A percentile compares a stretch with the other conserved stretches of the same genome.
Evolutionary conservation across 2,329 filamentous ascomycete species (phyloP).

Genomic region (Blastomyces emzantsi): DNA sequence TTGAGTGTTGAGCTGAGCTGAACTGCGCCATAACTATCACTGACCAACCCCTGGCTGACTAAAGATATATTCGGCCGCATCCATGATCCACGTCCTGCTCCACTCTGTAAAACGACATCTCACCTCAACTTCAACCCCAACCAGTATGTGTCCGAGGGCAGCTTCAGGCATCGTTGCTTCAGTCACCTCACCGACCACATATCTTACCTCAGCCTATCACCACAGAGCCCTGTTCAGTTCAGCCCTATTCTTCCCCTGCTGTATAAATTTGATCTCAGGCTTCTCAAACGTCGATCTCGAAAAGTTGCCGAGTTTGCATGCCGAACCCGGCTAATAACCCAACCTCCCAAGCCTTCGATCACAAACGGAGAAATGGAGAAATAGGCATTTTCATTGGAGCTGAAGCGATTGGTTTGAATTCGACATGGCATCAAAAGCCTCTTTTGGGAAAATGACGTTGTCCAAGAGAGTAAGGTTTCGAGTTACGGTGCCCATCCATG

Average conservation of each 20-base stretch:
- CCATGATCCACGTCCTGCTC: neutral
- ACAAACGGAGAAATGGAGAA: neutral
- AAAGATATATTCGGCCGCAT: no score
- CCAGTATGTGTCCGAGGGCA: no score
- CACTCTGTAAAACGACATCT: neutral
- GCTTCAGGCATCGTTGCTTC: no score
- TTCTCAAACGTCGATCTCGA: neutral
- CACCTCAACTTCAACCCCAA: no score
- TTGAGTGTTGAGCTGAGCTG: no score
- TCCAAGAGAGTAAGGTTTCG: neutral
- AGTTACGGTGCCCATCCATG: neutral
- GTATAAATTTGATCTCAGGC: neutral
- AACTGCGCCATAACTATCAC: no score
- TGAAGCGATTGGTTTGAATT: neutral
- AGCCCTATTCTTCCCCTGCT: neutral
- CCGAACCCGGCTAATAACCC: neutral
- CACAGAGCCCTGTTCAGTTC: neutral
- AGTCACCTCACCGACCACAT: neutral
- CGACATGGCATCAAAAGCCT: neutral
- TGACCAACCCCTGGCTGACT: no score
- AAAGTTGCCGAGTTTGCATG: neutral
- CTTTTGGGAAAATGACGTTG: neutral
- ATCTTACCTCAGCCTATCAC: neutral
- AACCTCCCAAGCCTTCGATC: neutral
- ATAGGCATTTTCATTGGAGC: neutral